Base-by-base conservation (phyloP, 2,329 filamentous ascomycete genomes). In the Nothomitra cinnamomea region DNA sequence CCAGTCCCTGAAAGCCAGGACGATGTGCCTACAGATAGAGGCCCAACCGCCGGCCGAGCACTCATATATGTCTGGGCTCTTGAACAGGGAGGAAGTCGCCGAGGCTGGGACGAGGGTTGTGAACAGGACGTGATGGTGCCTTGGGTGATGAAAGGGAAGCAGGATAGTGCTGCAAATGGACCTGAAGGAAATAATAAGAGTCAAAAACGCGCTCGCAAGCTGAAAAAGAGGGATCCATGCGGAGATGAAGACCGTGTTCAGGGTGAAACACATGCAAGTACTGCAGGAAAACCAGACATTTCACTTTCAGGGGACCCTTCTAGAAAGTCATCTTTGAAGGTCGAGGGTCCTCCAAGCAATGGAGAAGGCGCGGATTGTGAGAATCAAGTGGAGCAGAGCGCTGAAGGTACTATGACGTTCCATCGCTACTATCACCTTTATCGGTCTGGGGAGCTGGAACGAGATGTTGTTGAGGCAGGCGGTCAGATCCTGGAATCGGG, bases 381-480 rank as follows among this genome's bases (percentile, higher is more conserved):
- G 2, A 22, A 38, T n/a, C 10, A 5, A 6, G 32, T 13, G 3
- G 50, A 40, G 13, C 10, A 35, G 13, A n/a, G 38, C 19, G 19
- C 7, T 32, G 38, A 53, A 21, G 21, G 2, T n/a, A 51, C 43
- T 21, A 48, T 24, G 43, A 54, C 81, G 0, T 95, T 85, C 64
- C 80, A 94, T 65, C 78, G 92, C 52, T 98, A 95, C 66, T 98
- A 98, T 65, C 92, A 98, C 68, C 72, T 98, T 24, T 98, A 95
- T 67, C 76, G 79, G 53, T 77, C 86, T 64, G 86, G 86, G 15
- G 92, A 98, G 70, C 72, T 98, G 55, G 88, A 95, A 64, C 75
- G 79, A 43, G 85, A 95, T 64, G 77, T 95, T 55, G 65, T 67
- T 51, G 74, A 76, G 15, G 89, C 83, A 19, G 88, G 88, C 17